Percentiles rank a stretch among this genome's conserved stretches.
Evolutionary conservation across 2,329 filamentous ascomycete species (phyloP).

Genomic region (Trichophyton schoenleinii): DNA sequence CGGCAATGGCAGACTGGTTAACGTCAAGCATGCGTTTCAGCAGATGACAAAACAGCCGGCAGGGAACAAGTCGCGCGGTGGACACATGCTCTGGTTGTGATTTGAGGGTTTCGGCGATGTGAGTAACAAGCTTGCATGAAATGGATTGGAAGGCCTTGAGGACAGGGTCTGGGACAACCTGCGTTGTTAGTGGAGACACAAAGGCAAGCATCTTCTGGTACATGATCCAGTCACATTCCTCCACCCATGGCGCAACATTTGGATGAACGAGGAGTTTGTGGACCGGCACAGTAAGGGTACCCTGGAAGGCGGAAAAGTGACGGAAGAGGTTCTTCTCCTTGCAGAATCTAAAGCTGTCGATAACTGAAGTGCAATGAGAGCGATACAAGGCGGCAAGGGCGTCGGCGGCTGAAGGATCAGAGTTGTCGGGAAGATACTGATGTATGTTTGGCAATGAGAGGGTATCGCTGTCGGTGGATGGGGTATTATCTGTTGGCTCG

Average conservation of each 20-base stretch:
- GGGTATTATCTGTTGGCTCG: conserved; percentile 21
- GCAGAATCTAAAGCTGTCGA: conserved; percentile 91
- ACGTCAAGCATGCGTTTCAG: conserved; percentile 79
- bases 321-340: conserved; percentile 96
- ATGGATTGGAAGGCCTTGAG: conserved; percentile 80
- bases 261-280: conserved; percentile 80
- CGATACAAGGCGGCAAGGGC: conserved; percentile 79
- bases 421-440: conserved; percentile 64
- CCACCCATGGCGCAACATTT: conserved; percentile 78
- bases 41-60: conserved; percentile 74
- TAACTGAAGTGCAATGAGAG: conserved; percentile 86
- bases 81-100: conserved; percentile 76
- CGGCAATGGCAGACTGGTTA: conserved; percentile 85
- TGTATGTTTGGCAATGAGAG: conserved; percentile 78
- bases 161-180: conserved; percentile 80
- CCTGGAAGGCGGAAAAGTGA: conserved; percentile 87
- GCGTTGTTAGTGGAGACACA: conserved; percentile 73
- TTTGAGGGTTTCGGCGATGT: conserved; percentile 76
- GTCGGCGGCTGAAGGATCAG: conserved; percentile 75
- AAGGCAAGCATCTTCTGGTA: conserved; percentile 97
- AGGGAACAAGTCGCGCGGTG: conserved; percentile 74
- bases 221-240: conserved; percentile 86
- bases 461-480: conserved; percentile 50
- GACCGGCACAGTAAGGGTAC: conserved; percentile 90
- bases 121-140: conserved; percentile 63